Base-by-base conservation (phyloP, 768 basidiomycete genomes). In the Tremella mesenterica region DNA sequence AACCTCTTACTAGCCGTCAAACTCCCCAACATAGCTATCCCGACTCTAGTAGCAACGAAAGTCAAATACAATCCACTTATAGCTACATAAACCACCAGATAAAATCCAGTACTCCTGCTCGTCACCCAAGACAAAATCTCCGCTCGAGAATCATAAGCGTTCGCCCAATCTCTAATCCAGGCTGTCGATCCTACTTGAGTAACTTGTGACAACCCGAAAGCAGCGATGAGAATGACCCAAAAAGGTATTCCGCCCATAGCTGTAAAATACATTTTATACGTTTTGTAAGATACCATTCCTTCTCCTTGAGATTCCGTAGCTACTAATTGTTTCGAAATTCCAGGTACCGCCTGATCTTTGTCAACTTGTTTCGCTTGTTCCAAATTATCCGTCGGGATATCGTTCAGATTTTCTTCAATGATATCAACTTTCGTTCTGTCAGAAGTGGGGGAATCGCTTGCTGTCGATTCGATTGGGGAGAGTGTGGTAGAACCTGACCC, bases 91-190 rank as follows among this genome's bases (percentile, higher is more conserved):
- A 70, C 53, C 1, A 49, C 49, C 2, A 74, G 50, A 39, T 72
- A 74, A 53, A 58, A 74, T 16, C 50, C 36, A 7, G 72, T 65
- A 7, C 64, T 56, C 30, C 51, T 30, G 49, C 51, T n/a, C 43
- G 50, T 45, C 16, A 46, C 14, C 13, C 54, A 39, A 4, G 48
- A 51, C 13, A 34, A 6, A 12, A 48, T 16, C 13, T 26, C 31
- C 36, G 52, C 18, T 36, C 44, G 29, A 16, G 23, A 23, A 4
- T 25, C n/a, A 33, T 53, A 51, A 4, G 65, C 43, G 39, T 69
- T 71, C n/a, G 66, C 70, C 73, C 73, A 74, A 18, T 65, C 59
- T 44, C 63, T 64, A 50, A 74, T 67, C 70, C 70, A 73, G 29
- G 65, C 57, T 43, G 68, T 74, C 53, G 56, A 69, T 13, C 53